Evolutionary conservation across 768 basidiomycete species (phyloP), one percentile per base, ranked within the genome.

Genomic region (Paxillus involutus): DNA sequence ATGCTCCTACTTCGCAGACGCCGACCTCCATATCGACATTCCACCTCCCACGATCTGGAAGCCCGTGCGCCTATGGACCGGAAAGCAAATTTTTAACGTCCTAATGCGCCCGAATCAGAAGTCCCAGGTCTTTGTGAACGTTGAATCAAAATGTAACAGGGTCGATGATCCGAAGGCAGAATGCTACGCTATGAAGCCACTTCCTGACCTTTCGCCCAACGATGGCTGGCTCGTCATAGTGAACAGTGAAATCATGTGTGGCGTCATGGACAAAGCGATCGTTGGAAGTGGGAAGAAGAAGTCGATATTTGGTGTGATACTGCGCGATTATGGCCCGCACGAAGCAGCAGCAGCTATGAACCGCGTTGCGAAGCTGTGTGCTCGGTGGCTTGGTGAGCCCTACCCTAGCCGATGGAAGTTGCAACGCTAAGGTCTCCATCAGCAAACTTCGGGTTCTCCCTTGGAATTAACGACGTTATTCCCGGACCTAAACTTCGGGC

Each of bases 231-330:
- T 99, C 26, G 97, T 99, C 43, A 85, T 99, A 51, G 85, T 94
- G 58, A 99, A 98, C 69, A 94, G 91, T 65, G 95, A 99, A 72
- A 93, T 99, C 62, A 99, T 98, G 94, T 98, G 95, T 63, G 97
- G 97, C 42, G 91, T 94, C 14, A 96, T 98, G 87, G 97, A 99
- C 75, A 99, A 99, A 74, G 91, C 91, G 14, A 98, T 94, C 0
- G 88, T 98, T 4, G 97, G 97, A 50, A 90, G 92, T 62, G 97
- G 97, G 49, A 99, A 99, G 82, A 98, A 99, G 79, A 98, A 98
- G 67, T 97, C 94, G 2, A 93, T 99, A 41, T 99, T 98, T 65
- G 96, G 96, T 58, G 92, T 98, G 42, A 98, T 99, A 61, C 82
- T 98, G 75, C 80, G 96, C 53, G 97, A 99, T 71, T 98, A 97